Base-by-base conservation (phyloP, 108 stramenopile genomes). In the Fragilariopsis cylindrus region DNA sequence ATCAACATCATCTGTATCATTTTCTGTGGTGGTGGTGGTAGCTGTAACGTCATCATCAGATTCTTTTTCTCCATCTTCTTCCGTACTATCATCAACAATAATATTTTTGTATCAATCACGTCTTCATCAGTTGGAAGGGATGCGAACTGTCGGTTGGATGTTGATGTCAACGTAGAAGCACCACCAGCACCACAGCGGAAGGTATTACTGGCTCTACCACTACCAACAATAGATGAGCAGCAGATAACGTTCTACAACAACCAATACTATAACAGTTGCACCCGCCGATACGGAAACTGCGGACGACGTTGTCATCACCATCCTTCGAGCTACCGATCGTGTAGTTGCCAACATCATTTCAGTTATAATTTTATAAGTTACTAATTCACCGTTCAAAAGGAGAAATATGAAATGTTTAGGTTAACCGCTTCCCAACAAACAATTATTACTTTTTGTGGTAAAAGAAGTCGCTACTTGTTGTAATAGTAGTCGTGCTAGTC, bases 41-140 rank as follows among this genome's bases (percentile, higher is more conserved):
- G 9, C 48, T 4, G 13, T 8, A 47, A 7, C 46, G 21, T 15
- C 16, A 18, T 8, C 44, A 7, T 12, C 39, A 42, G 39, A 7
- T 39, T 39, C 30, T 40, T 11, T n/a, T 62, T 21, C 8, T 40
- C 43, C 41, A 4, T 30, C 46, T 41, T 12, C 9, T 63, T 62
- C 50, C 41, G 42, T 15, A 30, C 4, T 11, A 11, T 11, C 16
- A 43, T 63, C 62, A 44, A 16, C 62, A 13, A n/a, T 13, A 30
- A 30, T 30, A 30, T 53, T 0, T 53, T n/a, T 53, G 12, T 53
- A n/a, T 12, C n/a, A n/a, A 15, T n/a, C n/a, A 15, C 52, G 48
- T 19, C 67, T 4, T 68, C 67, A 18, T 68, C 67, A 2, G 49
- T 68, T 47, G 67, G 67, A 7, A 68, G 49, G 21, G 67, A 21